Evolutionary conservation across 2,329 filamentous ascomycete species (phyloP).

Genomic region (Stagonosporopsis chrysanthemi): DNA sequence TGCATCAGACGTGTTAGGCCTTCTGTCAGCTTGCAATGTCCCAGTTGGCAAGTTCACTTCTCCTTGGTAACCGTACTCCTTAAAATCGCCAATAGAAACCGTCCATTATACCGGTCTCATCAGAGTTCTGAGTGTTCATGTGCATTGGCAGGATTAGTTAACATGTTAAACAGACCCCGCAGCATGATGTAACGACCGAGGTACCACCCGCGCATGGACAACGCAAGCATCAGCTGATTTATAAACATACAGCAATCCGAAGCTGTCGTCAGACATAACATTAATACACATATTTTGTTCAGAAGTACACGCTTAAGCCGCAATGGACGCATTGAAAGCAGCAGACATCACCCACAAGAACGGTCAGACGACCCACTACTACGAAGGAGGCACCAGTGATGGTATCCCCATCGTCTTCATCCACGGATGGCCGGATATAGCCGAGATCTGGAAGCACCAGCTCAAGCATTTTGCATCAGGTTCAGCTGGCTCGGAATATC

Average conservation of each 20-base stretch:
- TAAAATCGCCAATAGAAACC: too few relatives aligned
- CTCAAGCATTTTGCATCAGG: conserved; percentile 40
- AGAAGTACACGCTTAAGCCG: not conserved
- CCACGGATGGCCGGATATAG: conserved; percentile 49
- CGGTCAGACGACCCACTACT: conserved; percentile 35
- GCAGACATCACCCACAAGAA: conserved; percentile 31
- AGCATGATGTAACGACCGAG: conserved; percentile 17
- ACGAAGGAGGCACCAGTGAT: conserved; percentile 30
- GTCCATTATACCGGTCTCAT: too few relatives aligned
- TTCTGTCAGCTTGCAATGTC: not conserved
- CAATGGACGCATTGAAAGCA: conserved; percentile 26
- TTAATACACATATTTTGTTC: not conserved
- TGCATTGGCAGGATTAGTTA: not conserved
- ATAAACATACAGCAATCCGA: not conserved
- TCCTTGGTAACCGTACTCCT: not conserved
- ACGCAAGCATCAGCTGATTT: not conserved
- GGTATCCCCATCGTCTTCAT: conserved; percentile 37
- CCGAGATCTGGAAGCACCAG: conserved; percentile 47
- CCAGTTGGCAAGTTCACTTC: not conserved
- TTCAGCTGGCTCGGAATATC: conserved; percentile 38
- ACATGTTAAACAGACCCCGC: not conserved
- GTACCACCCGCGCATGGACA: not conserved
- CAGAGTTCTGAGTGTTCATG: too few relatives aligned
- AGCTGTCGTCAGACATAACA: not conserved
- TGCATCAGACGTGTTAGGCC: not conserved